These are phyloP conservation scores for Daldinia loculata DNA, from an alignment of 495 filamentous ascomycete genomes.

Conservation along the genomic window DNA sequence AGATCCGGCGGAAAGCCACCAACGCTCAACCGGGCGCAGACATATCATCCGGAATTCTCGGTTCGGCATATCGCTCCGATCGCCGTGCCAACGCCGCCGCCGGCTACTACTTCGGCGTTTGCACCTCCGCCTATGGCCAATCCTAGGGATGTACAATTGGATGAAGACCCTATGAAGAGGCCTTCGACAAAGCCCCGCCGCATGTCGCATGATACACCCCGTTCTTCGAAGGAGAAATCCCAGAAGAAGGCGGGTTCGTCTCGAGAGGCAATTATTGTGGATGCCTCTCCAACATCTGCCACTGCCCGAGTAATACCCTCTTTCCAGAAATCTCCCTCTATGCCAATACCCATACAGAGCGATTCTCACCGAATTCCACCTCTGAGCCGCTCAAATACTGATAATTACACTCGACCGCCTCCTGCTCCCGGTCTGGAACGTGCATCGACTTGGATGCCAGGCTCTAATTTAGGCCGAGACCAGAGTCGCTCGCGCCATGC, in stretches of 20 bases:
- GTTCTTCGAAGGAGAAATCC: slow-evolving; percentile 48
- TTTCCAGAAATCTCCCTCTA: slow-evolving; percentile 48
- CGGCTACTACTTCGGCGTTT: slow-evolving; percentile 35
- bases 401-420: slow-evolving; percentile 35
- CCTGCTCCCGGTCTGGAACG: slow-evolving; percentile 28
- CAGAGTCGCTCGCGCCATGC: slow-evolving; percentile 41
- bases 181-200: slow-evolving; percentile 50
- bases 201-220: slow-evolving; percentile 53
- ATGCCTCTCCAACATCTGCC: slow-evolving; percentile 31
- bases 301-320: slow-evolving; percentile 42
- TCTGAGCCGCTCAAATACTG: slow-evolving; percentile 34
- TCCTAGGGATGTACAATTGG: slow-evolving; percentile 27
- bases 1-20: slow-evolving; percentile 40
- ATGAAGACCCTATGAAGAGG: slow-evolving; percentile 43
- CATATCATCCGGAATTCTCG: slow-evolving; percentile 35
- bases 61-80: slow-evolving; percentile 46
- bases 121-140: slow-evolving; percentile 38
- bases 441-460: slow-evolving; percentile 35
- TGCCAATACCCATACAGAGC: slow-evolving; percentile 44
- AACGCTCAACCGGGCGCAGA: slow-evolving; percentile 43
- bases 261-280: slow-evolving; percentile 44
- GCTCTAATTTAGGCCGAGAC: slow-evolving; percentile 34
- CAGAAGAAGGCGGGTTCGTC: slow-evolving; percentile 44
- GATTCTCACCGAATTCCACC: slow-evolving; percentile 39
- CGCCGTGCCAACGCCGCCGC: slow-evolving; percentile 47